Evolutionary conservation across 2,329 filamentous ascomycete species (phyloP), one percentile per base, ranked within the genome.

Genomic region (Leptosphaerulina australis): DNA sequence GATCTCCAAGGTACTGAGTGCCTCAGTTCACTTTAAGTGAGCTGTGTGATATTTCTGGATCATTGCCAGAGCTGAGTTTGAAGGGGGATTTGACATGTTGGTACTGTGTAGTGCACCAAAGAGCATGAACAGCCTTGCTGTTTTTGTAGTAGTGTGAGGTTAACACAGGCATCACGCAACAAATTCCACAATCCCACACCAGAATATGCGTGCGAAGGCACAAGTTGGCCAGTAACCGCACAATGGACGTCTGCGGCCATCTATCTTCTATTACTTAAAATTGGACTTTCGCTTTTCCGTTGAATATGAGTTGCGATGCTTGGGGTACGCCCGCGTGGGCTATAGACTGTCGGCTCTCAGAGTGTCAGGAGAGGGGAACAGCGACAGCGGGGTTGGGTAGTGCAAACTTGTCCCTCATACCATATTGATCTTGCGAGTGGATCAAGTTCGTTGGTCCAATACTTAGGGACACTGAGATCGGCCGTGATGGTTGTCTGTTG

Each of bases 171-270:
- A 22, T 58, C 45, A 8, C 55, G 55, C 26, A 66, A 24, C 17
- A 44, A 21, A 26, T 56, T 50, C 62, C 78, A 80, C 7, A 76
- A 73, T 6, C 69, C 72, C 4, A 68, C 63, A 25, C 64, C 63
- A 38, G 77, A 77, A 63, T 79, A 76, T 20, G 79, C 65, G 58
- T 79, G 79, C 29, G 80, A 74, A 43, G 78, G 78, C 25, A 80
- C 70, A 35, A 81, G 67, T 63, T 64, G 29, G 67, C 47, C 5
- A 63, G 65, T 7, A 66, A 40, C 15, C 53, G 56, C 20, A 53
- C 51, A 6, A 64, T 52, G 36, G 59, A 50, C 34, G 55, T 66
- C 26, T 56, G 58, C 2, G 56, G 12, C 65, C 60, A 33, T 65
- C 43, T 2, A 58, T 37, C 11, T 29, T 37, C 41, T 34, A 45